Percentiles rank a stretch among this genome's conserved stretches.
Evolutionary conservation across 108 stramenopile genomes (phyloP).

Genomic region (Skeletonema menzelii): DNA sequence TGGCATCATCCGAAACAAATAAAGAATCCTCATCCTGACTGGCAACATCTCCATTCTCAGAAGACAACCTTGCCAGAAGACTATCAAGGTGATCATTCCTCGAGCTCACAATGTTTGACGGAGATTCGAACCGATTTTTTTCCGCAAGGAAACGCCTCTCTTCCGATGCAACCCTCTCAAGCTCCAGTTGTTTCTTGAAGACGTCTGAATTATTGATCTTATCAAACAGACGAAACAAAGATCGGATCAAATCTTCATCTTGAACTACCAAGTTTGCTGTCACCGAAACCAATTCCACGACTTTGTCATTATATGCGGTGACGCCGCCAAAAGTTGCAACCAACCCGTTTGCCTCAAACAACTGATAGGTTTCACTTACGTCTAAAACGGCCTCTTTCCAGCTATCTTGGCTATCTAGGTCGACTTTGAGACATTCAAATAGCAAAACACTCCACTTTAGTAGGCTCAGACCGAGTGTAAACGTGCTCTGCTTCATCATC

Average conservation of each 20-base stretch:
- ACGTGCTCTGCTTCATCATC: constrained; percentile 60
- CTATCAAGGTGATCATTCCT: constrained; percentile 57
- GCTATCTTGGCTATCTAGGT: constrained; percentile 38
- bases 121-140: constrained; percentile 26
- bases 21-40: constrained; percentile 16
- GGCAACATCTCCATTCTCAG: constrained; percentile 5
- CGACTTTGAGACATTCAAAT: constrained; percentile 63
- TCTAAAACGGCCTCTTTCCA: constrained; percentile 44
- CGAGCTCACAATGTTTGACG: constrained; percentile 34
- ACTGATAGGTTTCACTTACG: constrained; percentile 1
- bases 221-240: constrained; percentile 10
- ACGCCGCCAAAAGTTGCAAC: constrained; percentile 5
- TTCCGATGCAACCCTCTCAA: constrained; percentile 12
- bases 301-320: constrained; percentile 30
- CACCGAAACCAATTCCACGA: constrained; percentile 43
- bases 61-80: constrained; percentile 40
- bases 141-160: constrained; percentile 5
- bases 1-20: constrained; percentile 11
- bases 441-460: constrained; percentile 74
- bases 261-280: constrained; percentile 52
- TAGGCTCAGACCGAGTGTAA: constrained; percentile 59
- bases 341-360: constrained; percentile 11
- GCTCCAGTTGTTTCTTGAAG: constrained; percentile 24
- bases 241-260: constrained; percentile 32
- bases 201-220: constrained; percentile 18